A percentile compares a stretch with the other conserved stretches of the same genome.
phyloP scores from a whole-genome alignment of 805 yeast species.

The Kregervanrija pseudodelftensis region DNA sequence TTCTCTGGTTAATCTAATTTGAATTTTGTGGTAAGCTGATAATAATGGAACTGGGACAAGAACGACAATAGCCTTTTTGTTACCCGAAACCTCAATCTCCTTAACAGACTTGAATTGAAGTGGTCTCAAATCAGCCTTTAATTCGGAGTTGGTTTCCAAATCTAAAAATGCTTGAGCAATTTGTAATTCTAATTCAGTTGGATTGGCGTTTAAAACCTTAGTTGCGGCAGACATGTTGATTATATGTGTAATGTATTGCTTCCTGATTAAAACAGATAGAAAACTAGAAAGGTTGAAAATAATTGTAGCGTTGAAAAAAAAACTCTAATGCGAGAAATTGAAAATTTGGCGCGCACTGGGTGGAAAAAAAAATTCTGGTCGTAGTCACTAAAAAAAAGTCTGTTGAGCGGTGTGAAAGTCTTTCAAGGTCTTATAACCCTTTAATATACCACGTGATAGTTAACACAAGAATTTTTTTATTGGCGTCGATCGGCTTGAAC shows the following conservation, averaged over 20 bases:
- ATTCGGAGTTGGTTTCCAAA: conserved; percentile 89
- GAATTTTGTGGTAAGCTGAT: conserved; percentile 92
- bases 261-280: too few relatives aligned
- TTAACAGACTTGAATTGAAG: conserved; percentile 97
- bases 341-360: too few relatives aligned
- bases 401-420: too few relatives aligned
- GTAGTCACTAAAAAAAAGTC: too few relatives aligned
- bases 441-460: too few relatives aligned
- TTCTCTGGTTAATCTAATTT: conserved; percentile 96
- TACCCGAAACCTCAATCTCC: conserved; percentile 97
- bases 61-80: conserved; percentile 97
- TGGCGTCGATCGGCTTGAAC: too few relatives aligned
- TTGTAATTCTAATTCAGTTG: conserved; percentile 98
- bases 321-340: too few relatives aligned
- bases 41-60: conserved; percentile 97
- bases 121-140: conserved; percentile 97
- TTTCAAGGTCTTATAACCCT: too few relatives aligned
- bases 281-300: too few relatives aligned
- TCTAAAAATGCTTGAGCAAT: conserved; percentile 98
- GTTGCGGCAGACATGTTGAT: conserved; percentile 87
- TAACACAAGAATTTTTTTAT: too few relatives aligned
- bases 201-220: conserved; percentile 91
- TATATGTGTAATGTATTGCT: conserved; percentile 1
- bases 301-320: too few relatives aligned
- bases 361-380: too few relatives aligned